Conservation (phyloP, 1,284 basidiomycete species). For the Fomitopsis pinicola region DNA sequence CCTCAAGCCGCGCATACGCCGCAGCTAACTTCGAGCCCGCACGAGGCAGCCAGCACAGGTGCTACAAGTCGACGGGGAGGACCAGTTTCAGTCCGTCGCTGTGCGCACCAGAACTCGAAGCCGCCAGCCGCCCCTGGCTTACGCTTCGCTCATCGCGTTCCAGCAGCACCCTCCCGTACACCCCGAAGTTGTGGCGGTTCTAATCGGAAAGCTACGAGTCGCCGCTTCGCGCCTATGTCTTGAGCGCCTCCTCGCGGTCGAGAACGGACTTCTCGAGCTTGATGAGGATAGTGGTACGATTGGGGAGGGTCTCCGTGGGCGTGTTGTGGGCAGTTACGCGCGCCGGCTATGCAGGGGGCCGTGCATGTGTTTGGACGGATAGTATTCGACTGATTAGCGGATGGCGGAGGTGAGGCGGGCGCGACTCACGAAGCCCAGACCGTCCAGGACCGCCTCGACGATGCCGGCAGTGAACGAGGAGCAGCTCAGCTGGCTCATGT, state of each 20-base stretch:
- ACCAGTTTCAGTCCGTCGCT: neutral
- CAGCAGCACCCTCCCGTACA: neutral
- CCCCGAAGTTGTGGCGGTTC: neutral
- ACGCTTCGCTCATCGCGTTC: neutral
- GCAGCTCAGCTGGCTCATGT: conserved; percentile 91
- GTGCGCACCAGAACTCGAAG: neutral
- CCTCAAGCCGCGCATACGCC: no score
- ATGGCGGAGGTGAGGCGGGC: neutral
- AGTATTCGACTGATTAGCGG: neutral
- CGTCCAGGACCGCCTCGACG: conserved; percentile 96
- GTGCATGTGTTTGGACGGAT: neutral
- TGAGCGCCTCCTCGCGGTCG: conserved; percentile 83
- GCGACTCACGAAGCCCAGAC: conserved; percentile 85
- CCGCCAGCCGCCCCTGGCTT: neutral
- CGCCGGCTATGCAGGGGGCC: conserved; percentile 64
- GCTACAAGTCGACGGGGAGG: no score
- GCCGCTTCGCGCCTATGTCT: conserved; percentile 23
- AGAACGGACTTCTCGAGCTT: conserved; percentile 89
- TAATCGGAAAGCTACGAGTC: neutral
- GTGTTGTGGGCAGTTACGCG: conserved; percentile 96
- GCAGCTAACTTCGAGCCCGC: no score
- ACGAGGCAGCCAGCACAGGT: no score
- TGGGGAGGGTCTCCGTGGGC: conserved; percentile 75
- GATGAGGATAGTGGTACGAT: conserved; percentile 88
- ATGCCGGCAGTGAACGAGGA: conserved; percentile 97